These are phyloP conservation scores for Aspergillus alliaceus DNA, from an alignment of 2,329 filamentous ascomycete genomes.

Conservation along the genomic window DNA sequence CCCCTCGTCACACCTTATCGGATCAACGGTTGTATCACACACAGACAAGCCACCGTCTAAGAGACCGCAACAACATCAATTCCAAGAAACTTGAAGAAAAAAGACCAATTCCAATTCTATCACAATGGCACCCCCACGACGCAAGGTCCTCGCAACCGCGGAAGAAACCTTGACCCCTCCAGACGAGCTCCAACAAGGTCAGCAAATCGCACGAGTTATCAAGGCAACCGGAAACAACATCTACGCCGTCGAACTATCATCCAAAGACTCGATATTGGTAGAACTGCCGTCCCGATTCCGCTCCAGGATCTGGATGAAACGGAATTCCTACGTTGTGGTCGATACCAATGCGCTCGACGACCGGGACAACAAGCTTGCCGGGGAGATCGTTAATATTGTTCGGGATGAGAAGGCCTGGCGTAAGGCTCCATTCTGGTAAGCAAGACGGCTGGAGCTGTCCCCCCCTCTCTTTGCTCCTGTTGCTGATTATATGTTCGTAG, in stretches of 20 bases:
- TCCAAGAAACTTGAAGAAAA: not conserved
- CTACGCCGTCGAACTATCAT: conserved; percentile 74
- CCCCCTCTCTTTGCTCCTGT: not conserved
- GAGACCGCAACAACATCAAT: not conserved
- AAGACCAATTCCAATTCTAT: conserved; percentile 56
- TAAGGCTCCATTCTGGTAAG: conserved; percentile 83
- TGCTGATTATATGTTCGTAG: conserved; percentile 46
- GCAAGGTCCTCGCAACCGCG: conserved; percentile 73
- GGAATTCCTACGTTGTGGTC: conserved; percentile 82
- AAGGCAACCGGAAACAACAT: conserved; percentile 87
- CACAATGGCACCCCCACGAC: conserved; percentile 71
- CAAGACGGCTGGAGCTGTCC: conserved; percentile 17
- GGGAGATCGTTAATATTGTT: conserved; percentile 91
- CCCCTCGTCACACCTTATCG: not conserved
- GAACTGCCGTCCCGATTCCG: conserved; percentile 85
- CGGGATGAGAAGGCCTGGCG: conserved; percentile 89
- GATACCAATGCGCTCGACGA: conserved; percentile 67
- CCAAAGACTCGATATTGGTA: conserved; percentile 65
- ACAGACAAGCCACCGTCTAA: not conserved
- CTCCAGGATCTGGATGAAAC: conserved; percentile 90
- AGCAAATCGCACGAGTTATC: conserved; percentile 72
- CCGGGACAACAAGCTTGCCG: conserved; percentile 73
- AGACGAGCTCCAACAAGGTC: conserved; percentile 49
- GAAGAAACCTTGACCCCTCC: conserved; percentile 68
- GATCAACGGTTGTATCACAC: not conserved